phyloP scores from a whole-genome alignment of 208 protist genomes.

The Acanthamoeba rhysodes region DNA sequence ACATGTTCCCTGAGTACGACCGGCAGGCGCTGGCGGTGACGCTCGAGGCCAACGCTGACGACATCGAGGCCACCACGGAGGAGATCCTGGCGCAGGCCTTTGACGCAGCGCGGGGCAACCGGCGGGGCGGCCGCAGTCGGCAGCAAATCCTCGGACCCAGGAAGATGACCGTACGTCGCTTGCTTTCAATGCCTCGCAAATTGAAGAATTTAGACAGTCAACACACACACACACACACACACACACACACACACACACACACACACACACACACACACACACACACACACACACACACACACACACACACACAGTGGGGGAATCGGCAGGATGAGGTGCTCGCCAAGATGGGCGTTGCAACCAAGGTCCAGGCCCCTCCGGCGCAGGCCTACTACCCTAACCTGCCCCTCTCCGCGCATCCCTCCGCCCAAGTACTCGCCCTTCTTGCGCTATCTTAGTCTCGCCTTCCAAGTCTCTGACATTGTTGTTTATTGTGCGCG shows the following conservation, averaged over 20 bases:
- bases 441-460: no score
- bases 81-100: constrained; percentile 30
- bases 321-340: background rate
- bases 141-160: background rate
- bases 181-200: no score
- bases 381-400: background rate
- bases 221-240: no score
- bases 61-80: constrained; percentile 29
- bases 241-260: no score
- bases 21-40: background rate
- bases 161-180: background rate
- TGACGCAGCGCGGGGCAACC: background rate
- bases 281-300: background rate
- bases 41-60: constrained; percentile 16
- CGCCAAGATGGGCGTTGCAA: constrained; percentile 1
- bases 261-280: background rate
- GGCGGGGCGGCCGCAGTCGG: background rate
- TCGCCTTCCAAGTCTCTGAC: no score
- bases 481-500: no score
- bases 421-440: no score
- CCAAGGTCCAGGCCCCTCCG: background rate
- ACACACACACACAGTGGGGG: background rate
- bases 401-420: background rate
- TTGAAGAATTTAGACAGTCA: no score
- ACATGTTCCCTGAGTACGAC: constrained; percentile 48